phyloP scores from a whole-genome alignment of 2,329 filamentous ascomycete species.

The Gaeumannomyces tritici region DNA sequence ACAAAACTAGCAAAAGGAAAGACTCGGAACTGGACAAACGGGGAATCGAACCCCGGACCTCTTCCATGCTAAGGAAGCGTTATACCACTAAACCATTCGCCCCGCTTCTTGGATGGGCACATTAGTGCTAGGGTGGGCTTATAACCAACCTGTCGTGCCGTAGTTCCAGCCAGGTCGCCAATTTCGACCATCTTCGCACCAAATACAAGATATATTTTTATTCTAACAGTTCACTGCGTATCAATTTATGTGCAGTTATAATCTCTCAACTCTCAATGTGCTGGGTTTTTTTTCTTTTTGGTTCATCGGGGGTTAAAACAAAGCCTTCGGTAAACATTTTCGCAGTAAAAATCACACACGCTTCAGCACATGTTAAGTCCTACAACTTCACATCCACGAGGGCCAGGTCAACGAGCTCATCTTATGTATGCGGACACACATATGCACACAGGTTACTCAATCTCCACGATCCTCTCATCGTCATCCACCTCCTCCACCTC shows the following conservation, averaged over 20 bases:
- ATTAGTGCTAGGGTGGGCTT: not conserved
- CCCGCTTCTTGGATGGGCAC: not conserved
- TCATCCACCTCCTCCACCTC: slow-evolving; percentile 38
- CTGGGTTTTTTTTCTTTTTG: too few relatives aligned
- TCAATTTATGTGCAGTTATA: too few relatives aligned
- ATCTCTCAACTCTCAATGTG: too few relatives aligned
- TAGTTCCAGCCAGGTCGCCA: not conserved
- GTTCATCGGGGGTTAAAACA: too few relatives aligned
- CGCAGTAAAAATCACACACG: not conserved
- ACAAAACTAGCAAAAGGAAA: not conserved
- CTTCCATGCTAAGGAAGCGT: slow-evolving; percentile 5
- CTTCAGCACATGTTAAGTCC: not conserved
- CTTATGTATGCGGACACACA: too few relatives aligned
- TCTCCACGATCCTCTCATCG: slow-evolving; percentile 41
- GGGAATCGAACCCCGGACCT: slow-evolving; percentile 4
- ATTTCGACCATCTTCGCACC: too few relatives aligned
- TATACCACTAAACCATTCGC: slow-evolving; percentile 5
- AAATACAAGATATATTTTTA: too few relatives aligned
- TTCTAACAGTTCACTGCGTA: too few relatives aligned
- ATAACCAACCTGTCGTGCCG: not conserved
- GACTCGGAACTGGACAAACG: slow-evolving; percentile 1
- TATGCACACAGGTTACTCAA: slow-evolving; percentile 22
- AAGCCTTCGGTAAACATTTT: too few relatives aligned
- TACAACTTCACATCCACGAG: too few relatives aligned
- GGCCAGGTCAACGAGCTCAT: too few relatives aligned